These are phyloP conservation scores for Hermanozyma aechmeae DNA, from an alignment of 805 yeast species.

Conservation along the genomic window DNA sequence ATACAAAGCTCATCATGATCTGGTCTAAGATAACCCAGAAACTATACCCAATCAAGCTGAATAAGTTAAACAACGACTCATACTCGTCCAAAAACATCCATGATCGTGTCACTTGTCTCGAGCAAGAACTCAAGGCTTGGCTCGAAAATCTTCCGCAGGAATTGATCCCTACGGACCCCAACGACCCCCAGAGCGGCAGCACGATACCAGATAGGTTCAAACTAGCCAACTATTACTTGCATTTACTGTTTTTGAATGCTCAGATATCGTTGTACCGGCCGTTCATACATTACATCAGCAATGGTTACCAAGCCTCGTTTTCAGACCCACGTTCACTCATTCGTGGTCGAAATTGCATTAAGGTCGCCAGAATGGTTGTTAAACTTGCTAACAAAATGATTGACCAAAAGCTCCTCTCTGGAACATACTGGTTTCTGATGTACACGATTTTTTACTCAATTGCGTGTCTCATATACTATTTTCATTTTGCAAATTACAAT, in stretches of 20 bases:
- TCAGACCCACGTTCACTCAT: slow-evolving; percentile 54
- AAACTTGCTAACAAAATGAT: slow-evolving; percentile 76
- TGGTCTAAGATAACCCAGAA: slow-evolving; percentile 63
- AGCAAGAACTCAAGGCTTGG: slow-evolving; percentile 66
- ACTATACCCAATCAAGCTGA: slow-evolving; percentile 61
- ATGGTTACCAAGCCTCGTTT: slow-evolving; percentile 28
- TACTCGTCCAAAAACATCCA: slow-evolving; percentile 28
- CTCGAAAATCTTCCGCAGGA: slow-evolving; percentile 59
- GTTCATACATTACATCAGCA: slow-evolving; percentile 73
- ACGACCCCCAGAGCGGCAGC: slow-evolving; percentile 8
- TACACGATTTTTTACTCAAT: slow-evolving; percentile 85
- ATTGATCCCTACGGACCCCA: slow-evolving; percentile 64
- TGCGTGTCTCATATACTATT: slow-evolving; percentile 77
- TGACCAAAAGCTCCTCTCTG: slow-evolving; percentile 58
- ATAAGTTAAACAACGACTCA: too few relatives aligned
- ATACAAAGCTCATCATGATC: slow-evolving; percentile 64
- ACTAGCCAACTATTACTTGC: slow-evolving; percentile 67
- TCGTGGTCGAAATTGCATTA: slow-evolving; percentile 75
- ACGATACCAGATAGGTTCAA: slow-evolving; percentile 46
- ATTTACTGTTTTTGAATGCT: slow-evolving; percentile 64
- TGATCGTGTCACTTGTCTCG: slow-evolving; percentile 49
- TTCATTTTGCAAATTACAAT: slow-evolving; percentile 40
- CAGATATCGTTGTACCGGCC: slow-evolving; percentile 80
- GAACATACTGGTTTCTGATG: slow-evolving; percentile 87
- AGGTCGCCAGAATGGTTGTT: slow-evolving; percentile 76